phyloP scores from a whole-genome alignment of 2,329 filamentous ascomycete genomes.

The Sphaerulina musiva region DNA sequence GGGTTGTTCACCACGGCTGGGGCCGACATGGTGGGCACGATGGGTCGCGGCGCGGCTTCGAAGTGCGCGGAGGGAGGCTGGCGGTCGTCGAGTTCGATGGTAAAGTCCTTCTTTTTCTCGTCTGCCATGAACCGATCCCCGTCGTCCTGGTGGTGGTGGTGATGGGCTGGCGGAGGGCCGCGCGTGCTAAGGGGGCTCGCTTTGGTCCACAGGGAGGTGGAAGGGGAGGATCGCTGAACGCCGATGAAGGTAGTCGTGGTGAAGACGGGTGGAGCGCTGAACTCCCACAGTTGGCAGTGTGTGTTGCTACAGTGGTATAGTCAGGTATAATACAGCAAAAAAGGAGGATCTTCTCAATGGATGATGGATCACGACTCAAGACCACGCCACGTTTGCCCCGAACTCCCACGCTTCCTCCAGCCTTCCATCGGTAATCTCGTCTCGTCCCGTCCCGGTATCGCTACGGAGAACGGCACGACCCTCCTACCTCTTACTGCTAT shows the following conservation, averaged over 20 bases:
- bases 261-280: slow-evolving; percentile 1
- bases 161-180: neutral
- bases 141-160: slow-evolving; percentile 6
- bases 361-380: neutral
- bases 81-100: slow-evolving; percentile 62
- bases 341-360: neutral
- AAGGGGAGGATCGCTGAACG: slow-evolving; percentile 24
- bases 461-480: too few relatives aligned
- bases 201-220: neutral
- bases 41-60: slow-evolving; percentile 26
- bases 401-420: neutral
- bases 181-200: slow-evolving; percentile 22
- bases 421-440: neutral
- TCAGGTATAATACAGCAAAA: neutral
- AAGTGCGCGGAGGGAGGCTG: slow-evolving; percentile 43
- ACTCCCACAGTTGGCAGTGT: too few relatives aligned
- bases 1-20: slow-evolving; percentile 56
- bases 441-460: neutral
- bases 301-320: too few relatives aligned
- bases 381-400: neutral
- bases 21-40: slow-evolving; percentile 45
- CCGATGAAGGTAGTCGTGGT: slow-evolving; percentile 32
- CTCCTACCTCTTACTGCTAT: neutral
- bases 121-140: slow-evolving; percentile 59
- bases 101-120: slow-evolving; percentile 79